Percentiles rank a stretch among this genome's conserved stretches.
phyloP scores from a whole-genome alignment of 805 yeast species.

The Candida ulmi region DNA sequence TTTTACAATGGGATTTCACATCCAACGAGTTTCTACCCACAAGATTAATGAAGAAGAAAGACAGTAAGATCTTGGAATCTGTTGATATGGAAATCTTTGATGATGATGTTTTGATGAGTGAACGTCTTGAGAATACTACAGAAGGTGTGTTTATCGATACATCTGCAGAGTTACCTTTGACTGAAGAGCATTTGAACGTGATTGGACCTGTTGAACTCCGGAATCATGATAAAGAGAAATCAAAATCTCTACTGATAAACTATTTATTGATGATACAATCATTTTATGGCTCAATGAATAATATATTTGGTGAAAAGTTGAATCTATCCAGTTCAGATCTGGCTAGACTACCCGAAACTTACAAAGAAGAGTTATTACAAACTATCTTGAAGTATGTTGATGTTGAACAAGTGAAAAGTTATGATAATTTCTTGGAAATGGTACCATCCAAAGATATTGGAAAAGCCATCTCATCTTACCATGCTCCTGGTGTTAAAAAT shows the following conservation, averaged over 20 bases:
- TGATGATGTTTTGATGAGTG: not conserved
- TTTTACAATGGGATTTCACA: not conserved
- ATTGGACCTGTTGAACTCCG: constrained; percentile 1
- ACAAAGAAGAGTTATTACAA: not conserved
- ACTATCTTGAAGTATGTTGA: not conserved
- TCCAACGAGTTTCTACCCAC: not conserved
- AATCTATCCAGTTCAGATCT: not conserved
- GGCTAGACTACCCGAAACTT: not conserved
- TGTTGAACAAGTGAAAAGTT: not conserved
- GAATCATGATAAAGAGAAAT: constrained; percentile 4
- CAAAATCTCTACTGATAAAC: constrained; percentile 1
- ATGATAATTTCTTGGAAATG: not conserved
- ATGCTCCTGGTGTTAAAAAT: not conserved
- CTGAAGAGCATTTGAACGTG: constrained; percentile 5
- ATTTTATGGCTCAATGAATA: not conserved
- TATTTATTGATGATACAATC: not conserved
- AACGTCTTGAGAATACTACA: not conserved
- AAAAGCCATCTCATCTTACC: not conserved
- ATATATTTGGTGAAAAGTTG: not conserved
- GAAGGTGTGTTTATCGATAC: constrained; percentile 1
- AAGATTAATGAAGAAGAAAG: not conserved
- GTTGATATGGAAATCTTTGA: not conserved
- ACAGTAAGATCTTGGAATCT: not conserved
- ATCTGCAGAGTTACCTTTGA: constrained; percentile 3
- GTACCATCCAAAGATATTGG: not conserved